phyloP scores from a whole-genome alignment of 2,329 filamentous ascomycete species.

The Niveomyces coronatus region DNA sequence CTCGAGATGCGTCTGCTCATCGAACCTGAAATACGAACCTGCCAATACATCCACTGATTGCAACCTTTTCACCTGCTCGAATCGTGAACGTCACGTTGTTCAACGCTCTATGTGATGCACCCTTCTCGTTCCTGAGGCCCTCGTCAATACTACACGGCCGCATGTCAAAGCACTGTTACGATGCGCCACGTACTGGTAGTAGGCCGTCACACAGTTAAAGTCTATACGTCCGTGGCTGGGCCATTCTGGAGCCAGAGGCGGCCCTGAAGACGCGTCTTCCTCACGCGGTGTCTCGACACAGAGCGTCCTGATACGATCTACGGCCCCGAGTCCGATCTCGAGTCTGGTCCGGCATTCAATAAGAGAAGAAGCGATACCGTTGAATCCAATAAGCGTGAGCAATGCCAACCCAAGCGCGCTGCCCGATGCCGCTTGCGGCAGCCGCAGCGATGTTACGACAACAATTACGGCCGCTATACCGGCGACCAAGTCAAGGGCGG shows the following conservation, averaged over 20 bases:
- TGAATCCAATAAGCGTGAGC: not conserved
- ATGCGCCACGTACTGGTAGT: slow-evolving; percentile 1
- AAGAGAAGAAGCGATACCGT: not conserved
- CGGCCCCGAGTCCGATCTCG: not conserved
- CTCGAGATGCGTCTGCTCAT: not conserved
- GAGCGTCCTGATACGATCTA: not conserved
- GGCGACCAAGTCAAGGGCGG: slow-evolving; percentile 30
- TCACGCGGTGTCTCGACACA: slow-evolving; percentile 1
- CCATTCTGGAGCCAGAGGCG: not conserved
- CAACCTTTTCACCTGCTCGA: not conserved
- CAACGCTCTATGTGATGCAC: not conserved
- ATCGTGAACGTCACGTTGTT: slow-evolving; percentile 1
- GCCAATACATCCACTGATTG: slow-evolving; percentile 2
- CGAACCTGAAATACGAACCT: not conserved
- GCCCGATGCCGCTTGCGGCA: not conserved
- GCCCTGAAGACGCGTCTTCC: not conserved
- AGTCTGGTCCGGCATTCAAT: not conserved
- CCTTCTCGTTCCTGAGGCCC: not conserved
- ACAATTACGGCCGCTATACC: slow-evolving; percentile 21
- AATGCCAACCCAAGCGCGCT: not conserved
- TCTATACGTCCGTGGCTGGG: not conserved
- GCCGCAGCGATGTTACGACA: slow-evolving; percentile 23
- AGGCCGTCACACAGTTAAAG: slow-evolving; percentile 6
- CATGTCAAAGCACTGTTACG: not conserved
- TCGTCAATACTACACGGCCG: not conserved